Evolutionary conservation across 495 filamentous ascomycete genomes (phyloP), one percentile per base, ranked within the genome.

Genomic region (Penicillium bialowiezense): DNA sequence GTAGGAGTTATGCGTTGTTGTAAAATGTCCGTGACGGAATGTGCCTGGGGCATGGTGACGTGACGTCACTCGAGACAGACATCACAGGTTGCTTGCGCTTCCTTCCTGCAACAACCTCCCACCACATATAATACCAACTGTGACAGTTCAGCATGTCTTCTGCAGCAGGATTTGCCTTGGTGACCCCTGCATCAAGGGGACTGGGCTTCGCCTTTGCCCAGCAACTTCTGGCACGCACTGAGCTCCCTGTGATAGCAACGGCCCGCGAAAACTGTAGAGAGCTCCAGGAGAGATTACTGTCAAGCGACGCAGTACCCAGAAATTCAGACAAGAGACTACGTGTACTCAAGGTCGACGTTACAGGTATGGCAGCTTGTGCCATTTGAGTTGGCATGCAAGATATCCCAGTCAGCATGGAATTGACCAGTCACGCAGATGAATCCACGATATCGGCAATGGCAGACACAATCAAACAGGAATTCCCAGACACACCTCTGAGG

Each of bases 181-280:
- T 73, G 0, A 68, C 81, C 15, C 90, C 89, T 0, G 79, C 88
- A 9, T 90, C 85, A 9, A 75, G 87, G 18, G 89, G 90, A 12
- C 81, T 93, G 52, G 89, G 87, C 15, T 76, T 88, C 53, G 81
- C 85, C 20, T 70, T 95, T 13, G 81, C 85, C 5, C 78, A 83
- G 4, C 78, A 83, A 29, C 71, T 95, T 9, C 76, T 93, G 12
- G 65, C 70, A 41, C 79, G 73, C 14, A 90, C 88, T 18, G 67
- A 70, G 6, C 66, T 86, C 10, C 88, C 88, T 3, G 73, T 93
- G 23, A 73, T 92, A 10, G 87, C 86, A 20, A 92, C 88, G 17
- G 80, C 84, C 18, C 77, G 90, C 24, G 75, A 67, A 15, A 75
- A 88, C 47, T 63, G 77, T 26, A 57, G 72, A 1, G 66, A 66